Evolutionary conservation across 345 rosid genomes (phyloP).

Genomic region (Xanthoceras sorbifolium): DNA sequence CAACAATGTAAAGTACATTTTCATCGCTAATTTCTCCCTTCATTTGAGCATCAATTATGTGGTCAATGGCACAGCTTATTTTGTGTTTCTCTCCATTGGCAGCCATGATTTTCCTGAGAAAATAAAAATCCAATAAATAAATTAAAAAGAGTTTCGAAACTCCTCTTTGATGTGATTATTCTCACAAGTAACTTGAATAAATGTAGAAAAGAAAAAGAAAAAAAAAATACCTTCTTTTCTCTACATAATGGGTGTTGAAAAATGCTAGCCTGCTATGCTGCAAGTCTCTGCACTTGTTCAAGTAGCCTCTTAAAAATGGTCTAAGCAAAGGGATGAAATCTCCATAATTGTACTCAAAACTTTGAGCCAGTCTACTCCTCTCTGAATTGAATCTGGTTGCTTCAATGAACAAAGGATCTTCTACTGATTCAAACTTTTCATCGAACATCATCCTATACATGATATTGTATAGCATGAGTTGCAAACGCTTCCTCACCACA

Average conservation of each 20-base stretch:
- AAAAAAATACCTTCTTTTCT: constrained; percentile 41
- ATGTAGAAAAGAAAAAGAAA: neutral
- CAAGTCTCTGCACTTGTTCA: constrained; percentile 64
- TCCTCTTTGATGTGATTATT: too few relatives aligned
- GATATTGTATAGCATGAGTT: constrained; percentile 63
- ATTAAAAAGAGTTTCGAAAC: too few relatives aligned
- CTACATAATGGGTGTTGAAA: constrained; percentile 50
- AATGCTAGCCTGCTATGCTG: constrained; percentile 56
- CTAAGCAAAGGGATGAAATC: constrained; percentile 64
- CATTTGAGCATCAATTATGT: constrained; percentile 55
- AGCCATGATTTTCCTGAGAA: constrained; percentile 47
- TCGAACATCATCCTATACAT: constrained; percentile 76
- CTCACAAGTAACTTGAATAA: too few relatives aligned
- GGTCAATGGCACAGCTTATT: constrained; percentile 56
- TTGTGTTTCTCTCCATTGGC: constrained; percentile 51
- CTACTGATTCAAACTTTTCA: constrained; percentile 41
- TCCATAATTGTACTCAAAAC: constrained; percentile 68
- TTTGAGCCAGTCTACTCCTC: constrained; percentile 61
- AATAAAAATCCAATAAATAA: too few relatives aligned
- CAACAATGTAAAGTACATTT: constrained; percentile 64
- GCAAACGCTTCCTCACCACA: constrained; percentile 51
- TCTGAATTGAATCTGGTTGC: constrained; percentile 60
- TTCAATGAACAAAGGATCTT: constrained; percentile 53
- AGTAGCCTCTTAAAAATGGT: constrained; percentile 61
- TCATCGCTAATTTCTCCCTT: constrained; percentile 65